A percentile compares a stretch with the other conserved stretches of the same genome.
These are phyloP conservation scores for Puccinellia tenuiflora DNA, from an alignment of 176 grass and related monocot species.

Conservation along the genomic window DNA sequence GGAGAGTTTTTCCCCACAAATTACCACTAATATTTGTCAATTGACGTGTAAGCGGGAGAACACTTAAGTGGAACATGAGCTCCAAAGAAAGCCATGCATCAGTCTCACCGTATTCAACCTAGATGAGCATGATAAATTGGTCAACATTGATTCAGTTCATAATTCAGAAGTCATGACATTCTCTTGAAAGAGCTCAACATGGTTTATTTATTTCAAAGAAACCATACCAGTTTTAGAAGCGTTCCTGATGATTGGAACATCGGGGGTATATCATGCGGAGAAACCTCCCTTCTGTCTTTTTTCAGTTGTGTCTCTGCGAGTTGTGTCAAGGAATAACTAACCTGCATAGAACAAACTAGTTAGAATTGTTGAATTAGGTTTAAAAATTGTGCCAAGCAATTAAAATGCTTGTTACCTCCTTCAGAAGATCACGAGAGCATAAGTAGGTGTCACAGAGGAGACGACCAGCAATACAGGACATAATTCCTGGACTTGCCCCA, in stretches of 20 bases:
- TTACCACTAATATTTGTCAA: constrained; percentile 89
- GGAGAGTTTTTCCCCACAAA: constrained; percentile 9
- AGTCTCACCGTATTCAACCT: constrained; percentile 84
- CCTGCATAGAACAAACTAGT: constrained; percentile 41
- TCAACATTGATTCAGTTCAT: constrained; percentile 19
- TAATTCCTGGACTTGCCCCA: constrained; percentile 92
- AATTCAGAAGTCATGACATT: neutral
- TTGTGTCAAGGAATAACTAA: constrained; percentile 98
- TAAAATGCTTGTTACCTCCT: constrained; percentile 49
- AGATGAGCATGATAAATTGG: constrained; percentile 29
- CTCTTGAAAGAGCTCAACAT: neutral
- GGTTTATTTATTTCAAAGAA: constrained; percentile 15
- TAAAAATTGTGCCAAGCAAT: neutral
- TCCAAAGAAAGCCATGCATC: constrained; percentile 94
- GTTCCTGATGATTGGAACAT: constrained; percentile 72
- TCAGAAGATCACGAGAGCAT: constrained; percentile 88
- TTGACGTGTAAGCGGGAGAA: constrained; percentile 85
- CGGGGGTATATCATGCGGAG: constrained; percentile 81
- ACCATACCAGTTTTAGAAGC: constrained; percentile 78
- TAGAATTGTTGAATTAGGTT: neutral
- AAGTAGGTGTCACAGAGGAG: constrained; percentile 97
- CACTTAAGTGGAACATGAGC: constrained; percentile 96
- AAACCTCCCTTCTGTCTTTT: constrained; percentile 70
- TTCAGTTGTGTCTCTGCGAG: constrained; percentile 91
- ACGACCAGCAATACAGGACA: constrained; percentile 95